Evolutionary conservation across 352 stramenopile species (phyloP), one percentile per base, ranked within the genome.

Genomic region (Phytophthora fragariaefolia): DNA sequence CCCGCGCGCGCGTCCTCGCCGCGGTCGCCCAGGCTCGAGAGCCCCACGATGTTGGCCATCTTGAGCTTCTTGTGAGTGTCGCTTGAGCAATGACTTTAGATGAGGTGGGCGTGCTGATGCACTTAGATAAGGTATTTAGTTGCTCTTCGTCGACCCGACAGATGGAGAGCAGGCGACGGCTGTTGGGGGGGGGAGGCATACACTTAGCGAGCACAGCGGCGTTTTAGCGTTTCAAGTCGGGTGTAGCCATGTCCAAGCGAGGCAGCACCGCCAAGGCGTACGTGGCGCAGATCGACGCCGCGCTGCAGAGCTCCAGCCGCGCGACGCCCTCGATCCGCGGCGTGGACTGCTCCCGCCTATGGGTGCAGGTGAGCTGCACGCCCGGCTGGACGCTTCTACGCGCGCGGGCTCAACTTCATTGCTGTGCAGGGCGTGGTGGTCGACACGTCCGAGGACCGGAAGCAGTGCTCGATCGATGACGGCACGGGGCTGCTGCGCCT

Each of bases 11-110:
- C 64, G 61, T 73, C 73, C 71, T 77, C 73, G 69, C 63, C 55
- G 64, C 57, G 55, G 63, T 80, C 67, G 66, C 77, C 82, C 26
- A 95, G 71, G 63, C 76, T 92, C 66, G 85, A 91, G 70, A 95
- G 78, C 30, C 85, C 75, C 43, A 95, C 83, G 70, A 95, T 90
- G 75, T 95, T 95, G 23, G 74, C 71, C 87, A 95, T 95, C 26
- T 46, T 69, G 20, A 30, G 55, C 7, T 58, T 43, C 26, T 28
- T 9, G 30, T 7, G 18, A 23, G 30, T 48, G 30, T 27, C 26
- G 40, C 18, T 46, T 4, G 17, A 36, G 30, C 9, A 18, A 52
- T 64, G 61, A 57, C 52, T 36, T 53, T 58, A 54, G 24, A 32
- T 22, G 36, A n/a, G 22, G 7, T n/a, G n/a, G n/a, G n/a, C n/a